Percentiles rank a stretch among this genome's conserved stretches.
Evolutionary conservation across 2,329 filamentous ascomycete genomes (phyloP).

Genomic region (Aureobasidium sp.): DNA sequence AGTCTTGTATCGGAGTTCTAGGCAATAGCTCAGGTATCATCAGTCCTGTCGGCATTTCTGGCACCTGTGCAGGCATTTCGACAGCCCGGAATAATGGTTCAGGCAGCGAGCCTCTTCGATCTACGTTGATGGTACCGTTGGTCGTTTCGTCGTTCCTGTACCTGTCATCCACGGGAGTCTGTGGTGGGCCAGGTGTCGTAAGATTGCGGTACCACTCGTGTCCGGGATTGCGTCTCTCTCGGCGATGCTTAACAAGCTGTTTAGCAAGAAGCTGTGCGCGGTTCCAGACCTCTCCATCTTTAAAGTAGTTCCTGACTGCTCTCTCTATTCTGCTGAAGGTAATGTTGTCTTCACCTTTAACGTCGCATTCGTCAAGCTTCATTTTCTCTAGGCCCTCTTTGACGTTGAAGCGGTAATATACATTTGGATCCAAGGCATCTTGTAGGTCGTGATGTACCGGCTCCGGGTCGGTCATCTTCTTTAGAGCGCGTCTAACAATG

Average conservation of each 20-base stretch:
- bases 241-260: neutral
- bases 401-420: slow-evolving; percentile 10
- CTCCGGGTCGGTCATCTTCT: slow-evolving; percentile 3
- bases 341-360: neutral
- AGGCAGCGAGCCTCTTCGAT: neutral
- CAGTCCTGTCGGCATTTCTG: neutral
- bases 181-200: neutral
- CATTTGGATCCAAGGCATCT: neutral
- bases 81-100: neutral
- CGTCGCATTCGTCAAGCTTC: slow-evolving; percentile 4
- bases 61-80: neutral
- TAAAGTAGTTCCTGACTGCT: neutral
- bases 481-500: neutral
- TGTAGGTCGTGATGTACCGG: neutral
- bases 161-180: neutral
- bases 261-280: neutral
- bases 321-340: neutral
- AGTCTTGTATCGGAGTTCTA: neutral
- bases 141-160: neutral
- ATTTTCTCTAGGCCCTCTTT: neutral
- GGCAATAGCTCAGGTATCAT: neutral
- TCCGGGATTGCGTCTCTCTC: neutral
- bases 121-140: neutral
- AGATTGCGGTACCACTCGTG: neutral
- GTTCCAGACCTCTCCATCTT: neutral